Percentiles rank a stretch among this genome's conserved stretches.
Evolutionary conservation across 2,329 filamentous ascomycete species (phyloP).

Genomic region (Salinomyces thailandicus): DNA sequence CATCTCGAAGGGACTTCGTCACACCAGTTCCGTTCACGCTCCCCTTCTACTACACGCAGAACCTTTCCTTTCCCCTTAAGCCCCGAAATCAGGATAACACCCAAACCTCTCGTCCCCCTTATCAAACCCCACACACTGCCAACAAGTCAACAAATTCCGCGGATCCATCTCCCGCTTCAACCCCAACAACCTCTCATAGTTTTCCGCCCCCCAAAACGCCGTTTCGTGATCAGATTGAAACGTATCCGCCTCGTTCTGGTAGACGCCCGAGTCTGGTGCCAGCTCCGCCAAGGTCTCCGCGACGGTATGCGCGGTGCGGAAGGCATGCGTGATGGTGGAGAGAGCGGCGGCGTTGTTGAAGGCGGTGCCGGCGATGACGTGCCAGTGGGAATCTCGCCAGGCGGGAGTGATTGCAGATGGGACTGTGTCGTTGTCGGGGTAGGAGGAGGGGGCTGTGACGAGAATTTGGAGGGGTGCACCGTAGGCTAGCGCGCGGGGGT

Average conservation of each 20-base stretch:
- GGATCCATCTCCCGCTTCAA: constrained; percentile 17
- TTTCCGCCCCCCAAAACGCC: constrained; percentile 13
- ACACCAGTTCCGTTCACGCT: too few species aligned
- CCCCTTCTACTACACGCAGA: too few species aligned
- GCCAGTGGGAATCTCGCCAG: constrained; percentile 10
- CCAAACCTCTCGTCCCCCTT: constrained; percentile 11
- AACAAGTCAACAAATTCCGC: constrained; percentile 15
- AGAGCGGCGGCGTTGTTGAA: constrained; percentile 9
- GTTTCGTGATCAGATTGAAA: constrained; percentile 11
- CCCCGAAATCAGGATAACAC: too few species aligned
- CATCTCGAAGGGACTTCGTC: too few species aligned
- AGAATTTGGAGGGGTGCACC: constrained; percentile 11
- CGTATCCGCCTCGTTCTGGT: constrained; percentile 17
- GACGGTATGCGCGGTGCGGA: constrained; percentile 7
- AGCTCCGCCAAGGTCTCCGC: constrained; percentile 6
- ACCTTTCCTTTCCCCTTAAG: too few species aligned
- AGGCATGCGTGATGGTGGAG: constrained; percentile 5
- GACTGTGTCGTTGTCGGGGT: constrained; percentile 9
- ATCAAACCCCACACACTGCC: constrained; percentile 14
- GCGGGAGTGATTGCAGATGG: constrained; percentile 11
- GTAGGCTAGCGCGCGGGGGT: constrained; percentile 6
- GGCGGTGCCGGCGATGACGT: constrained; percentile 6
- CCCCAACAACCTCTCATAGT: constrained; percentile 12
- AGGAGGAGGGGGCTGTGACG: constrained; percentile 12
- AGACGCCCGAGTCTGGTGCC: constrained; percentile 13